These are phyloP conservation scores for Chrysophaeum taylorii DNA, from an alignment of 352 stramenopile species.

Conservation along the genomic window DNA sequence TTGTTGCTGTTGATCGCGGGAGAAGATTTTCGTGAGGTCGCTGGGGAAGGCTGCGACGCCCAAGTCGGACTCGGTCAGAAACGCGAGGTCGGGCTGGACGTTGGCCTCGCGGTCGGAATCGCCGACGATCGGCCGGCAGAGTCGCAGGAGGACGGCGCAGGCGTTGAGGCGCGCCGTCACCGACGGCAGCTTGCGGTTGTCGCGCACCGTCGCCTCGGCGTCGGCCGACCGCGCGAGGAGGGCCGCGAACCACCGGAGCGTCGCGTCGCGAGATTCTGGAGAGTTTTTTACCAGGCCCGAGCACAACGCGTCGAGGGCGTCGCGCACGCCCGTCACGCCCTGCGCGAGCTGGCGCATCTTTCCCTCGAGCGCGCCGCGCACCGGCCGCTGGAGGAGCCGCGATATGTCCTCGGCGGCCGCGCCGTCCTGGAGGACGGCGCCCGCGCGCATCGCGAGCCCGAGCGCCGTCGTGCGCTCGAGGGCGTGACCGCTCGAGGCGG, in stretches of 20 bases:
- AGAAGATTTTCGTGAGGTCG: slow-evolving; percentile 38
- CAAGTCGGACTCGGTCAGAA: slow-evolving; percentile 38
- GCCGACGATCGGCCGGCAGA: slow-evolving; percentile 51
- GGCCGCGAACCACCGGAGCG: slow-evolving; percentile 50
- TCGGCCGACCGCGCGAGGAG: slow-evolving; percentile 45
- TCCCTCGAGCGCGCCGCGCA: background rate
- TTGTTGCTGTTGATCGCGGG: slow-evolving; percentile 33
- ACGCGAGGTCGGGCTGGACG: slow-evolving; percentile 43
- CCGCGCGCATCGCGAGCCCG: background rate
- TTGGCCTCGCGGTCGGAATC: slow-evolving; percentile 36
- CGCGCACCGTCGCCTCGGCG: slow-evolving; percentile 39
- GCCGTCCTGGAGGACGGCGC: background rate
- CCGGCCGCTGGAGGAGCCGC: background rate
- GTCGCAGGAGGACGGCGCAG: slow-evolving; percentile 43
- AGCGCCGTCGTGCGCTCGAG: background rate
- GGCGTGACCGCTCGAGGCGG: background rate
- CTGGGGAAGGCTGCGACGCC: slow-evolving; percentile 43
- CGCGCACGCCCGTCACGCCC: background rate
- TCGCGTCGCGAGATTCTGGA: background rate
- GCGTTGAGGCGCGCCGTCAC: slow-evolving; percentile 42
- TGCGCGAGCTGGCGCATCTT: background rate
- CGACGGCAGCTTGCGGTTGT: slow-evolving; percentile 43
- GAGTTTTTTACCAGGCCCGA: background rate
- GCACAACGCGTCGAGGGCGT: background rate
- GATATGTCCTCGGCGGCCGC: background rate